These are phyloP conservation scores for Diaporthe sp. DNA, from an alignment of 2,329 filamentous ascomycete species.

Conservation along the genomic window DNA sequence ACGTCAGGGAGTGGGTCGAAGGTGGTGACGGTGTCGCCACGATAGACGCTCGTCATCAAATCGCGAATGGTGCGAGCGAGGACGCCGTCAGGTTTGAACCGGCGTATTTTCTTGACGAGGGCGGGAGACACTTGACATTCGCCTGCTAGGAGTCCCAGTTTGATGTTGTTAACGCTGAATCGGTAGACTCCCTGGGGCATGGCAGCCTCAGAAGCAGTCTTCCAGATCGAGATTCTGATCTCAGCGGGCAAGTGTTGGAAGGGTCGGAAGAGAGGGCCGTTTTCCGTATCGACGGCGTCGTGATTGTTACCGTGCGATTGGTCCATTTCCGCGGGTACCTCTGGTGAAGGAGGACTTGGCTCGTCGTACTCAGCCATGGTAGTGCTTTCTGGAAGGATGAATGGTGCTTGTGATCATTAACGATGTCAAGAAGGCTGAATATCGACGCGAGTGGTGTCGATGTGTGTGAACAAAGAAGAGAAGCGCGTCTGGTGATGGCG, in stretches of 20 bases:
- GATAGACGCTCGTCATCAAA: not conserved
- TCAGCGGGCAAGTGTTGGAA: not conserved
- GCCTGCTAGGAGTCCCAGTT: not conserved
- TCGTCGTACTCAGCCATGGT: not conserved
- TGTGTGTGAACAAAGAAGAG: not conserved
- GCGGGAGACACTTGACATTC: not conserved
- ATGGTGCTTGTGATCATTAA: not conserved
- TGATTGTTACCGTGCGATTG: not conserved
- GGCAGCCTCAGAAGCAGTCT: not conserved
- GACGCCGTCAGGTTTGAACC: accelerated
- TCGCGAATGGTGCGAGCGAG: not conserved
- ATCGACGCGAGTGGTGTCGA: not conserved
- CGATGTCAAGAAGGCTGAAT: not conserved
- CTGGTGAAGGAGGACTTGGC: not conserved
- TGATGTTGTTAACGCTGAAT: not conserved
- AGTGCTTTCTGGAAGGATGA: accelerated
- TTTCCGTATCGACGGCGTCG: too few species aligned
- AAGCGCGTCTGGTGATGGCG: not conserved
- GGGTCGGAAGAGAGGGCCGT: not conserved
- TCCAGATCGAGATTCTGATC: not conserved
- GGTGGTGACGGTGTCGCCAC: not conserved
- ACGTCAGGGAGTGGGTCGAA: not conserved
- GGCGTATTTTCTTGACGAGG: not conserved
- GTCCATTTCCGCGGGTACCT: too few species aligned
- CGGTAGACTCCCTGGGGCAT: not conserved